These are phyloP conservation scores for Veloporphyrellus conicus DNA, from an alignment of 1,284 basidiomycete genomes.

Conservation along the genomic window DNA sequence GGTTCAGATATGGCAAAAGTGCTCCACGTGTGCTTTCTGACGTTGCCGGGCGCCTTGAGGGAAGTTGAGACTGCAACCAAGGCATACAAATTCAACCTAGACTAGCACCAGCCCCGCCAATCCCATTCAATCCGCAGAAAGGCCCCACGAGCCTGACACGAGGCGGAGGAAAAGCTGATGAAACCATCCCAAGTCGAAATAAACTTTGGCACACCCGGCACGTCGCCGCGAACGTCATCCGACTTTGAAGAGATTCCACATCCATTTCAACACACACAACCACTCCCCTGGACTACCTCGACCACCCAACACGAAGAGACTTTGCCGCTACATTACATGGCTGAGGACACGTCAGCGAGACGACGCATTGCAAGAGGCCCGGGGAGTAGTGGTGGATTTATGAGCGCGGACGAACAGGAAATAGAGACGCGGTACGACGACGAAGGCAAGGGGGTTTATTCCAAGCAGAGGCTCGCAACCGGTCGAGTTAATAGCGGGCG, in stretches of 20 bases:
- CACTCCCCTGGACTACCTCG: constrained; percentile 33
- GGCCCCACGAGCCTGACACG: constrained; percentile 9
- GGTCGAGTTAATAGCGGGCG: constrained; percentile 57
- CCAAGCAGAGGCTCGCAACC: constrained; percentile 50
- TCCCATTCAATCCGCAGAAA: constrained; percentile 1
- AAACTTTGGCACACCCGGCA: constrained; percentile 57
- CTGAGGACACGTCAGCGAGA: constrained; percentile 60
- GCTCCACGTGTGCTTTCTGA: constrained; percentile 14
- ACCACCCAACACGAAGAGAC: constrained; percentile 45
- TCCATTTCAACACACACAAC: constrained; percentile 41
- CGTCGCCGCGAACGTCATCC: constrained; percentile 46
- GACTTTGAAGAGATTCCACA: constrained; percentile 70
- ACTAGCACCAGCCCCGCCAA: neutral
- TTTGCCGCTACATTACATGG: constrained; percentile 68
- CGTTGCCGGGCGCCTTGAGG: no score
- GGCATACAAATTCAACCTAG: neutral
- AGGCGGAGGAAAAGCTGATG: constrained; percentile 42
- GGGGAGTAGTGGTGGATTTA: constrained; percentile 35
- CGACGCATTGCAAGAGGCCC: constrained; percentile 51
- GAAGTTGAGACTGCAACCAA: no score
- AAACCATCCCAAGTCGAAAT: constrained; percentile 62
- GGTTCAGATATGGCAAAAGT: constrained; percentile 5
- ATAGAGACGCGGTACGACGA: constrained; percentile 48
- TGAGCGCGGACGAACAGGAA: constrained; percentile 37
- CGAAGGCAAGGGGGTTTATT: constrained; percentile 71